Evolutionary conservation across 2,329 filamentous ascomycete genomes (phyloP).

Genomic region (Fusarium temperatum): DNA sequence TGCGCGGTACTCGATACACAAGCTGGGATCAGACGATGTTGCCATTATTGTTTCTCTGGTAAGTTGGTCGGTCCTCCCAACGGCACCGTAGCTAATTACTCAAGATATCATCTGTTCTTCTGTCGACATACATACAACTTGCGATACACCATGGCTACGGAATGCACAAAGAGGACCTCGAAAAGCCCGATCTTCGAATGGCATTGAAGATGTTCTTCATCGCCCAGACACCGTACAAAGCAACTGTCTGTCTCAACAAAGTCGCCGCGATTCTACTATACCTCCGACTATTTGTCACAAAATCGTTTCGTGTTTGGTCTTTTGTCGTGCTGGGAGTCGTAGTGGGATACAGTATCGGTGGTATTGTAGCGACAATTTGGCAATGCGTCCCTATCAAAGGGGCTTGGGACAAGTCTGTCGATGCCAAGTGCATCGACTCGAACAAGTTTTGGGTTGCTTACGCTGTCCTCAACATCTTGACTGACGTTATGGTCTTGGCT

Average conservation of each 20-base stretch:
- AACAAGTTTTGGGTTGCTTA: background rate
- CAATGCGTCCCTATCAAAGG: background rate
- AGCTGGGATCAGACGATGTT: background rate
- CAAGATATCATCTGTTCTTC: background rate
- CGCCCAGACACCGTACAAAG: background rate
- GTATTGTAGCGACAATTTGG: background rate
- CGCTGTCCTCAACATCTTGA: background rate
- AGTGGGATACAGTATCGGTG: background rate
- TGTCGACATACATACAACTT: background rate
- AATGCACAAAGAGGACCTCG: background rate
- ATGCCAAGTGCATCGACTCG: background rate
- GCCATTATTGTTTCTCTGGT: background rate
- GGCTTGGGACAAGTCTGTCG: background rate
- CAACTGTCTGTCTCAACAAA: background rate
- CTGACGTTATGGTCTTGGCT: background rate
- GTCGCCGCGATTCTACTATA: background rate
- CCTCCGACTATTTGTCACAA: background rate
- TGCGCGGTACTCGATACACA: background rate
- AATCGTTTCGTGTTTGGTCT: background rate
- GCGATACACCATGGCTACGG: background rate
- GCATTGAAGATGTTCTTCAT: background rate
- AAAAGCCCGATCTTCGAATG: background rate
- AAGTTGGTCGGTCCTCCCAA: rapidly evolving
- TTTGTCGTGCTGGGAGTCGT: background rate
- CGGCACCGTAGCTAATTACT: rapidly evolving